Percentiles rank a stretch among this genome's conserved stretches.
Evolutionary conservation across 176 grass and related monocot species (phyloP).

Genomic region (Musa acuminata): DNA sequence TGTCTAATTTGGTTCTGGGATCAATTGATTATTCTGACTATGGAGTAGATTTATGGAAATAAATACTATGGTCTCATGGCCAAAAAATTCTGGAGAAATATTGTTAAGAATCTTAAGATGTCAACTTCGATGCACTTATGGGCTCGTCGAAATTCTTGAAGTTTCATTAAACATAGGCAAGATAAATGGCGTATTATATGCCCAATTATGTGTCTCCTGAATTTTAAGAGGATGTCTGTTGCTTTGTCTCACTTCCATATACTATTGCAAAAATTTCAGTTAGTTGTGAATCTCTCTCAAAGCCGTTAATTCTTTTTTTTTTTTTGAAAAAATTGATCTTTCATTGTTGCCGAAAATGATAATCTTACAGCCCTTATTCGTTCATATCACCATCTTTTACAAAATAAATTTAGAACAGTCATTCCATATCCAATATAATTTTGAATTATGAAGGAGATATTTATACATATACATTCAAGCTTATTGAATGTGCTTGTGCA

Average conservation of each 20-base stretch:
- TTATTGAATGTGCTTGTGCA: background rate
- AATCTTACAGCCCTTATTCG: background rate
- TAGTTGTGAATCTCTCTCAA: background rate
- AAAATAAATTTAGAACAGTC: too few species aligned
- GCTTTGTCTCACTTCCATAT: background rate
- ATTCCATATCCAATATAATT: too few species aligned
- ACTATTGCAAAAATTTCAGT: background rate
- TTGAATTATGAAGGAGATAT: too few species aligned
- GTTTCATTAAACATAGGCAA: background rate
- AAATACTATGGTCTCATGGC: too few species aligned
- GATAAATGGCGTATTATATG: background rate
- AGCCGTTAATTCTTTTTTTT: background rate
- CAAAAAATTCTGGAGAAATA: too few species aligned
- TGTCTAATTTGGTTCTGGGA: too few species aligned
- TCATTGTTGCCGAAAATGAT: background rate
- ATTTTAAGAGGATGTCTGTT: background rate
- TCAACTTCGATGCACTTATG: too few species aligned
- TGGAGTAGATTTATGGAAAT: too few species aligned
- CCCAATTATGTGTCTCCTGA: background rate
- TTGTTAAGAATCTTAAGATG: too few species aligned
- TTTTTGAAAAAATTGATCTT: background rate
- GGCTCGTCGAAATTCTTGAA: too few species aligned
- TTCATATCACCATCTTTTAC: too few species aligned
- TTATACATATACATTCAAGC: background rate
- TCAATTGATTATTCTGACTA: too few species aligned